Evolutionary conservation across 2,329 filamentous ascomycete genomes (phyloP), one percentile per base, ranked within the genome.

Genomic region (Fusarium sp.): DNA sequence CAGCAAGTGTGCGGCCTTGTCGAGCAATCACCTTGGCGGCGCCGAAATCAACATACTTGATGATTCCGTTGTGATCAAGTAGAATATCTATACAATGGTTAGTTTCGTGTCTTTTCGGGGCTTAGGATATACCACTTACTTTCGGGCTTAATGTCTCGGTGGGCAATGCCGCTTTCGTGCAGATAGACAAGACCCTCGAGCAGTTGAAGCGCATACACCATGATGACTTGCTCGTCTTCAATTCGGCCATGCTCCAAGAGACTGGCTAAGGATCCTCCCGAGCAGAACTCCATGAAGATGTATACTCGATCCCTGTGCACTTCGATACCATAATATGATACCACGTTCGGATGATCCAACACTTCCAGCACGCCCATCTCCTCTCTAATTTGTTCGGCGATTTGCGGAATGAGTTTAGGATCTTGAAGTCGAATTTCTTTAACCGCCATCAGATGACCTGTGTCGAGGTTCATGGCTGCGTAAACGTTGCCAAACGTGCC

Each of bases 241-340:
- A 99, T 98, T 40, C 96, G 92, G 14, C 96, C 96, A 76, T 99
- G 95, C 79, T 99, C 96, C 42, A 99, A 85, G 53, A 99, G 83
- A 51, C 89, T 92, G 42, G 96, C 95, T 49, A 99, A 85, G 17
- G 95, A 98, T 20, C 96, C 96, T 52, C 96, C 95, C 6, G 94
- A 97, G 80, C 96, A 99, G 81, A 97, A 98, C 80, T 99, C 96
- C 96, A 99, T 99, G 79, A 99, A 99, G 72, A 99, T 98, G 81
- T 98, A 99, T n/a, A 99, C 96, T 77, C 97, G 96, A 84, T 99
- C 96, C 68, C 96, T 90, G 81, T 99, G 96, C 4, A 98, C 96
- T 80, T 99, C 96, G 75, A 99, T 98, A 61, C 96, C 96, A 77
- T 96, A 96, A 81, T 99, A 99, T 11, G 94, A 95, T 22, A 99